Evolutionary conservation across 2,329 filamentous ascomycete species (phyloP).

Genomic region (Stachybotrys chartarum): DNA sequence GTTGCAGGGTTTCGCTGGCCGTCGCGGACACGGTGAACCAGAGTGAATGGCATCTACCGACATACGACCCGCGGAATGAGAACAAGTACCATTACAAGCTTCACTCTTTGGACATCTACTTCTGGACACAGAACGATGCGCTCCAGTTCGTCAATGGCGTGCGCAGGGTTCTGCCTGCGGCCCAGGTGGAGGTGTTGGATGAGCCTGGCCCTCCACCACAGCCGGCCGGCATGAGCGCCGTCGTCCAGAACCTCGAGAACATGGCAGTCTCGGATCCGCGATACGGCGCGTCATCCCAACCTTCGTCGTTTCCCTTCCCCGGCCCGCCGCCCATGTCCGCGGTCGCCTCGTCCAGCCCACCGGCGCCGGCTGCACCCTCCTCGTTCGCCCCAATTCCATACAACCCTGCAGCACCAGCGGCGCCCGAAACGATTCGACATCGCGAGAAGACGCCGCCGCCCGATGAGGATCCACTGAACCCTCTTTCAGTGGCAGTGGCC

Average conservation of each 20-base stretch:
- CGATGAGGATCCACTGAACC: constrained; percentile 53
- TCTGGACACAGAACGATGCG: constrained; percentile 70
- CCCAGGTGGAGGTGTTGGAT: constrained; percentile 56
- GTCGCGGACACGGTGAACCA: constrained; percentile 48
- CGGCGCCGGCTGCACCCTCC: constrained; percentile 26
- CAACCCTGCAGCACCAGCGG: constrained; percentile 71
- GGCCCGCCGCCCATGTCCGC: constrained; percentile 13
- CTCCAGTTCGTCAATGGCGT: constrained; percentile 63
- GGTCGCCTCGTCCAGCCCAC: constrained; percentile 12
- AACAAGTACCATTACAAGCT: constrained; percentile 74
- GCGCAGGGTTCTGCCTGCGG: constrained; percentile 53
- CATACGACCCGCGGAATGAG: constrained; percentile 64
- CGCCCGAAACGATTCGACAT: constrained; percentile 63
- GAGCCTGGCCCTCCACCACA: constrained; percentile 49
- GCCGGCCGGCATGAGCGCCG: constrained; percentile 51
- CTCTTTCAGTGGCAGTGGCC: constrained; percentile 49
- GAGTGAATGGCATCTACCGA: constrained; percentile 69
- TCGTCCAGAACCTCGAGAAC: constrained; percentile 68
- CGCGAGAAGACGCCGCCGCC: constrained; percentile 77
- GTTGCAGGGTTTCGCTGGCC: constrained; percentile 60
- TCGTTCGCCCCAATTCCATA: constrained; percentile 62
- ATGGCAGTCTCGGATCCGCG: constrained; percentile 58
- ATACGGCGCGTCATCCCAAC: constrained; percentile 24
- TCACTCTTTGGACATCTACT: constrained; percentile 70
- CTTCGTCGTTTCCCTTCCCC: constrained; percentile 10